phyloP scores from a whole-genome alignment of 345 rosid genomes.

The Melaleuca alternifolia region DNA sequence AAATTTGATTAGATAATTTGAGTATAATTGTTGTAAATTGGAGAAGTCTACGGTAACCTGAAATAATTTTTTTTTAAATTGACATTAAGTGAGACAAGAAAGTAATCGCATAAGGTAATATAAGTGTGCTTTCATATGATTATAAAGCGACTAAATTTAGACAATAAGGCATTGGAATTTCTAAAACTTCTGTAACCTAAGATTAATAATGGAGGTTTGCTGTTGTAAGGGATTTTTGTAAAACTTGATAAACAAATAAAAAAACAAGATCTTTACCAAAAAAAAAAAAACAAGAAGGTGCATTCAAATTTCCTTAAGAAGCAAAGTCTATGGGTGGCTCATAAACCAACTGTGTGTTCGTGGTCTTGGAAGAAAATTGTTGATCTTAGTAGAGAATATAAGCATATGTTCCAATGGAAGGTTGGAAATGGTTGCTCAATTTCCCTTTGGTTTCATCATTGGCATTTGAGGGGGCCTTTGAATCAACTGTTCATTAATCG shows the following conservation, averaged over 20 bases:
- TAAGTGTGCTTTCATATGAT: neutral
- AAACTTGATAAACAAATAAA: neutral
- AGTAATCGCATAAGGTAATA: neutral
- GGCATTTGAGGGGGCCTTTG: too few relatives aligned
- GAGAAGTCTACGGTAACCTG: neutral
- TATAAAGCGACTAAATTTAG: neutral
- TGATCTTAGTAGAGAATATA: too few relatives aligned
- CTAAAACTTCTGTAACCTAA: neutral
- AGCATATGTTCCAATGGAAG: too few relatives aligned
- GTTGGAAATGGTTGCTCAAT: too few relatives aligned
- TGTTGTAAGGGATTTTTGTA: neutral
- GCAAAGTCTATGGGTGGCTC: too few relatives aligned
- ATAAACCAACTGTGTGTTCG: too few relatives aligned
- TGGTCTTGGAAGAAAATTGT: too few relatives aligned
- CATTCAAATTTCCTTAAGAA: too few relatives aligned
- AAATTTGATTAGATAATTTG: neutral
- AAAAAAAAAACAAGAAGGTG: neutral
- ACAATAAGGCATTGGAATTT: neutral
- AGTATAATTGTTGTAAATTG: neutral
- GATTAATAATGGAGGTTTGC: neutral
- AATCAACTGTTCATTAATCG: too few relatives aligned
- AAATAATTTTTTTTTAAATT: too few relatives aligned
- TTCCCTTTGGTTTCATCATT: too few relatives aligned
- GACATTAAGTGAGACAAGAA: neutral
- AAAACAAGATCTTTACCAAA: too few relatives aligned